phyloP scores from a whole-genome alignment of 768 basidiomycete species.

The Dioszegia crocea region DNA sequence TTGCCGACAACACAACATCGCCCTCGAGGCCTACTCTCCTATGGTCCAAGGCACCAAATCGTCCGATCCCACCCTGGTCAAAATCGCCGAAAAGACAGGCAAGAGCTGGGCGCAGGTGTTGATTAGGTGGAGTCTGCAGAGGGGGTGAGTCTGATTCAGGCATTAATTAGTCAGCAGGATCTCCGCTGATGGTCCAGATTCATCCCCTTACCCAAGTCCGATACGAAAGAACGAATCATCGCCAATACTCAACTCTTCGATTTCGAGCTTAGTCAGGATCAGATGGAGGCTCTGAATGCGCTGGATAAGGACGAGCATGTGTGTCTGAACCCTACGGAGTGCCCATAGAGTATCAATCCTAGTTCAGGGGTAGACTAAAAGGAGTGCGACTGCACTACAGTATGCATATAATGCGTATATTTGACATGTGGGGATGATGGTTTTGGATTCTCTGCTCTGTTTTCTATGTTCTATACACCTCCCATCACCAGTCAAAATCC shows the following conservation, averaged over 20 bases:
- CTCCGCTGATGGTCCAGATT: constrained; percentile 54
- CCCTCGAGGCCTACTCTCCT: constrained; percentile 45
- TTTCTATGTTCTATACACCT: too few relatives aligned
- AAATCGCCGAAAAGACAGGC: constrained; percentile 41
- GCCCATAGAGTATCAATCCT: background rate
- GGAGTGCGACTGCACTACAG: too few relatives aligned
- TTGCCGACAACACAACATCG: constrained; percentile 36
- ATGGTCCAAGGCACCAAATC: constrained; percentile 40
- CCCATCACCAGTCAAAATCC: too few relatives aligned
- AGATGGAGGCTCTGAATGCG: constrained; percentile 63
- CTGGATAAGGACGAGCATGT: constrained; percentile 60
- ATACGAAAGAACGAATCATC: constrained; percentile 49
- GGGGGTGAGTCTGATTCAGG: constrained; percentile 45
- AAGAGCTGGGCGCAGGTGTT: constrained; percentile 53
- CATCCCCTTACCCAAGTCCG: constrained; percentile 79
- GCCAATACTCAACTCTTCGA: constrained; percentile 68
- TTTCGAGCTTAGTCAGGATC: constrained; percentile 65
- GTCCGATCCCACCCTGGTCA: constrained; percentile 31
- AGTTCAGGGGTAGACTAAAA: too few relatives aligned
- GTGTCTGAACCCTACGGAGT: constrained; percentile 34
- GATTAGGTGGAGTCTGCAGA: constrained; percentile 54
- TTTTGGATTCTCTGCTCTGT: too few relatives aligned
- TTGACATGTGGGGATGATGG: too few relatives aligned
- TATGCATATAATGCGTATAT: too few relatives aligned
- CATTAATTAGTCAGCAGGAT: too few relatives aligned